Evolutionary conservation across 148 eudicot genomes (phyloP).

Genomic region (Nepenthes mirabilis): DNA sequence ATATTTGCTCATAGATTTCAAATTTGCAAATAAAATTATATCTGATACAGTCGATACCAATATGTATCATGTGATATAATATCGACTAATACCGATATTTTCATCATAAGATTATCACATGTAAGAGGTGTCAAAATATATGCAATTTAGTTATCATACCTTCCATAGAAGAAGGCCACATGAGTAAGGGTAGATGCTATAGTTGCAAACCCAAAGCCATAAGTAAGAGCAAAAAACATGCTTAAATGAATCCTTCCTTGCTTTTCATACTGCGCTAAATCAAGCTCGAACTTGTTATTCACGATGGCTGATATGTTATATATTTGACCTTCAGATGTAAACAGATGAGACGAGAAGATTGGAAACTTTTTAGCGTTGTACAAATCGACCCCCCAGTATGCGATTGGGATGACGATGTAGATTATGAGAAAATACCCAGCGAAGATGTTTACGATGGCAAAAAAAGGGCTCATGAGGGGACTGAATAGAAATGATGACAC

Average conservation of each 20-base stretch:
- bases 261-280: slow-evolving; percentile 28
- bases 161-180: slow-evolving; percentile 75
- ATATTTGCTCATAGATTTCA: too few species aligned
- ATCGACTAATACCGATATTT: too few species aligned
- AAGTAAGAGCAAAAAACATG: slow-evolving; percentile 82
- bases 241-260: slow-evolving; percentile 76
- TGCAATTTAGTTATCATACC: slow-evolving; percentile 20
- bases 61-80: too few species aligned
- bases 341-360: slow-evolving; percentile 75
- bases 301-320: slow-evolving; percentile 72
- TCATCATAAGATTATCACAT: too few species aligned
- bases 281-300: slow-evolving; percentile 61
- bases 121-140: too few species aligned
- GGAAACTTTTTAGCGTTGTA: slow-evolving; percentile 62
- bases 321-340: slow-evolving; percentile 47
- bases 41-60: too few species aligned
- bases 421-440: slow-evolving; percentile 52
- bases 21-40: too few species aligned
- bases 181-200: slow-evolving; percentile 78
- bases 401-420: slow-evolving; percentile 55
- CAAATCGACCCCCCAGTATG: slow-evolving; percentile 80
- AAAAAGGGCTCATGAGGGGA: slow-evolving; percentile 77
- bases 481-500: slow-evolving; percentile 77
- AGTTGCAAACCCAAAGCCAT: slow-evolving; percentile 88
- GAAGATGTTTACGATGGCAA: slow-evolving; percentile 61